These are phyloP conservation scores for Pistacia integerrima DNA, from an alignment of 345 rosid genomes.

Conservation along the genomic window DNA sequence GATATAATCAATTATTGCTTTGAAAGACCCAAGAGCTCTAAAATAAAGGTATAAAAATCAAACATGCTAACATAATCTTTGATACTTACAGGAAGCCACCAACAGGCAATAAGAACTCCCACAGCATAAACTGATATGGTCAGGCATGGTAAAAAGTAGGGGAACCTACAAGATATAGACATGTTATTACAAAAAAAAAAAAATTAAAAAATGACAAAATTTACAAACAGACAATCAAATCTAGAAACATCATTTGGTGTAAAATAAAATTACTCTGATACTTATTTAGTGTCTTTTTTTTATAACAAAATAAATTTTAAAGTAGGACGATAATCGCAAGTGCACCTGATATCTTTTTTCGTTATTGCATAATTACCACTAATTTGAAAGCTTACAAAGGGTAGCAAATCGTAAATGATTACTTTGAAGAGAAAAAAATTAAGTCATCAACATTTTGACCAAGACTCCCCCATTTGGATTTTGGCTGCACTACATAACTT, in stretches of 20 bases:
- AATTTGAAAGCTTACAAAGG: neutral
- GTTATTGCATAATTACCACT: neutral
- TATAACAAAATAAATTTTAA: neutral
- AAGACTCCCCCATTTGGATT: neutral
- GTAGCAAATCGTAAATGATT: neutral
- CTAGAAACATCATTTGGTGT: neutral
- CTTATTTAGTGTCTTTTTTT: neutral
- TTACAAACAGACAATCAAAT: neutral
- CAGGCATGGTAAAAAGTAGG: conserved; percentile 73
- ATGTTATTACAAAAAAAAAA: neutral
- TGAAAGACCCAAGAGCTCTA: neutral
- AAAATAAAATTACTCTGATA: neutral
- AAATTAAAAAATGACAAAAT: neutral
- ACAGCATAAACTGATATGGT: conserved; percentile 62
- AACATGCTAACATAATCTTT: neutral
- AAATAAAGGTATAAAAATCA: neutral
- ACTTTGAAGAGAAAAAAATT: neutral
- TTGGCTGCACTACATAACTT: neutral
- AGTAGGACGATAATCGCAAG: neutral
- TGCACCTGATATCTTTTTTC: neutral
- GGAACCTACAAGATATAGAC: conserved; percentile 57
- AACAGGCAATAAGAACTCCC: conserved; percentile 50
- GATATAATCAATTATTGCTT: neutral
- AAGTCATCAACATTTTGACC: neutral
- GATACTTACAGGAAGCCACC: conserved; percentile 72